These are phyloP conservation scores for Hansenula lynferdii DNA, from an alignment of 1,139 yeast species.

Conservation along the genomic window DNA sequence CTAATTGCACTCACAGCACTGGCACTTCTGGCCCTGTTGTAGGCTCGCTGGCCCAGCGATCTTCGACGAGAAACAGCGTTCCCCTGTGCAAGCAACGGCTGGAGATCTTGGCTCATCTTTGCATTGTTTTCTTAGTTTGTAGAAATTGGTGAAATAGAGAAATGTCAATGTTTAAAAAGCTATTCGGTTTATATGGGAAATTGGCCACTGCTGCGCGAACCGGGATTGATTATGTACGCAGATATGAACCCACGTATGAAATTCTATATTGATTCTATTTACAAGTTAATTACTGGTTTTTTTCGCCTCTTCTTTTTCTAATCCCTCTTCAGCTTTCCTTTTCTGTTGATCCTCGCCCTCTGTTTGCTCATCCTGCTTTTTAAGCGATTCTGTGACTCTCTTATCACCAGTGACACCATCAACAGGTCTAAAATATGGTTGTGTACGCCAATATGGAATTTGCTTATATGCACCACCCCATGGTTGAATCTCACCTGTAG, in stretches of 20 bases:
- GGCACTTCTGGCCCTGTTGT: constrained; percentile 1
- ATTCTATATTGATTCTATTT: no score
- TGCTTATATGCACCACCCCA: constrained; percentile 83
- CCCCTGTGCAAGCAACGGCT: not conserved
- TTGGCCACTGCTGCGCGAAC: not conserved
- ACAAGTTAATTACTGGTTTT: not conserved
- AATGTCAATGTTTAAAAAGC: no score
- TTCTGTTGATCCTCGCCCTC: constrained; percentile 1
- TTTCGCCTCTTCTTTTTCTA: constrained; percentile 7
- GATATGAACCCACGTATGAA: not conserved
- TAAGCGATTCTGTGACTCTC: constrained; percentile 30
- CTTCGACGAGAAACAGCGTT: no score
- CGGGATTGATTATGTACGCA: not conserved
- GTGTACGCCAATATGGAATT: constrained; percentile 97
- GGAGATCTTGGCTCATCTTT: constrained; percentile 1
- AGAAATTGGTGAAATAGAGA: not conserved
- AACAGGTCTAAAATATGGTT: constrained; percentile 88
- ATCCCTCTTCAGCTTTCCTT: constrained; percentile 5
- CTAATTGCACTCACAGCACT: constrained; percentile 3
- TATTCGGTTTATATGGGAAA: not conserved
- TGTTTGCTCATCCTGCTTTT: constrained; percentile 5
- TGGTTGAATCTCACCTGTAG: constrained; percentile 47
- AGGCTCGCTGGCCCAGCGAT: no score
- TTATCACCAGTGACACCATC: constrained; percentile 57
- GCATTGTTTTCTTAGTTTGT: constrained; percentile 2